Percentiles rank a stretch among this genome's conserved stretches.
Evolutionary conservation across 2,329 filamentous ascomycete genomes (phyloP).

Genomic region (Colletotrichum filicis): DNA sequence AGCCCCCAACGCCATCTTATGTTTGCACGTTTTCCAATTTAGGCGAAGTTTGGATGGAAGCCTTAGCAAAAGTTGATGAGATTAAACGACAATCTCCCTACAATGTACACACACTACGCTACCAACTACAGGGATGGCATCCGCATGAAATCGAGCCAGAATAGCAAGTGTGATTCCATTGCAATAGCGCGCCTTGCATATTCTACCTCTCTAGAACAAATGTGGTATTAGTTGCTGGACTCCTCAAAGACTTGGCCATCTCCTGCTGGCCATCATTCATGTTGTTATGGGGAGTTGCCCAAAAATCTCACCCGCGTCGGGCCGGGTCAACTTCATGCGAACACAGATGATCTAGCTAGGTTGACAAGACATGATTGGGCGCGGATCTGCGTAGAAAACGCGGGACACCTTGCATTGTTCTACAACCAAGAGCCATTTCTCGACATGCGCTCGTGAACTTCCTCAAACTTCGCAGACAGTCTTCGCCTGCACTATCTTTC

Average conservation of each 20-base stretch:
- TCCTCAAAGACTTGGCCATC: background rate
- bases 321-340: conserved; percentile 30
- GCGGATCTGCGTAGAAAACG: background rate
- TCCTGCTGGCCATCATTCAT: background rate
- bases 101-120: background rate
- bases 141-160: background rate
- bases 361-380: conserved; percentile 10
- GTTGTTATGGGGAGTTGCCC: background rate
- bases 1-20: background rate
- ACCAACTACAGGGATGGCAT: background rate
- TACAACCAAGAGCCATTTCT: background rate
- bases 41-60: background rate
- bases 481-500: background rate
- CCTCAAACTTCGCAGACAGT: background rate
- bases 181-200: background rate
- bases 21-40: background rate
- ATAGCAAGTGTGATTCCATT: background rate
- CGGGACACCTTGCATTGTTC: conserved; percentile 4
- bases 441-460: background rate
- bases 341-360: background rate
- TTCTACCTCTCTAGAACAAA: too few relatives aligned
- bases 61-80: background rate
- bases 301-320: conserved; percentile 5
- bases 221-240: background rate
- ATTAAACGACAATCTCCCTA: background rate